These are phyloP conservation scores for Venturia asperata DNA, from an alignment of 2,329 filamentous ascomycete genomes.

Conservation along the genomic window DNA sequence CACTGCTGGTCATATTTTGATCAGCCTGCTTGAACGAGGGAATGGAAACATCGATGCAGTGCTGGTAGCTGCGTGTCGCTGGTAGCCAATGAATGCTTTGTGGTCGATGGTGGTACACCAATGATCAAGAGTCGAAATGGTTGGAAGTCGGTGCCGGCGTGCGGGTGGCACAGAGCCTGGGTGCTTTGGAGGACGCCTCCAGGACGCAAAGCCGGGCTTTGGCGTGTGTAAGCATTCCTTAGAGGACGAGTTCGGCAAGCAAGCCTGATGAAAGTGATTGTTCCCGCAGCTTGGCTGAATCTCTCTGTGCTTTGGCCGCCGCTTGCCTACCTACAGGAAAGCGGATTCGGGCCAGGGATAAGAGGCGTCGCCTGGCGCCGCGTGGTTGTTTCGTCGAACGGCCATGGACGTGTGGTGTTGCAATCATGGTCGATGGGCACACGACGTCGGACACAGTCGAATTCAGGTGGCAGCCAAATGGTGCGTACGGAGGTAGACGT, in stretches of 20 bases:
- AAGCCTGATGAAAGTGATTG: background rate
- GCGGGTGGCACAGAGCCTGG: background rate
- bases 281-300: background rate
- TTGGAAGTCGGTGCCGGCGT: background rate
- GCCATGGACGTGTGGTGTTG: background rate
- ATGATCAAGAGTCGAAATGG: background rate
- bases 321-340: background rate
- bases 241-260: background rate
- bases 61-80: background rate
- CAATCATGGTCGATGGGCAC: background rate
- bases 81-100: background rate
- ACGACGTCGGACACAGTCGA: background rate
- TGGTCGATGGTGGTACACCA: background rate
- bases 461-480: background rate
- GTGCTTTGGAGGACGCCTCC: background rate
- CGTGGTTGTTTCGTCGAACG: constrained; percentile 11
- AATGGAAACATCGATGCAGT: background rate
- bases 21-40: background rate
- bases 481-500: too few species aligned
- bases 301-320: background rate
- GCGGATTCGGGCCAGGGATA: background rate
- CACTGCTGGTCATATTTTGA: background rate
- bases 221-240: constrained; percentile 1
- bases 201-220: background rate
- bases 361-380: background rate